Base-by-base conservation (phyloP, 2,329 filamentous ascomycete species). In the Xylaria sp. region DNA sequence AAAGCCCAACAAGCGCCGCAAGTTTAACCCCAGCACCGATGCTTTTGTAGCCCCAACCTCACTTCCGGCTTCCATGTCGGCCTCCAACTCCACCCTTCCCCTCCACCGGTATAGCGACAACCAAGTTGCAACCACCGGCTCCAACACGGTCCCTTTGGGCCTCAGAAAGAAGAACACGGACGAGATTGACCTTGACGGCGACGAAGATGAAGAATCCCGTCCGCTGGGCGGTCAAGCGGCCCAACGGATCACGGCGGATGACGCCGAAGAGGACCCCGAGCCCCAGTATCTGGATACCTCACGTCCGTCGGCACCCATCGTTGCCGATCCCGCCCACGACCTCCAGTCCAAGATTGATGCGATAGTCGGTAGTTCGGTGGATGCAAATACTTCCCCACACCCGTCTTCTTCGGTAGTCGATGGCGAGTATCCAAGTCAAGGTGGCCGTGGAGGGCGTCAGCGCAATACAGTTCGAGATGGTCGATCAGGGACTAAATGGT, bases 1-100 rank as follows among this genome's bases (percentile, higher is more conserved):
- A 67, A 73, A 78, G 54, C 77, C 82, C 1, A 80, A 81, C 43
- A 91, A 90, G 74, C 90, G 90, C 73, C 84, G 89, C 63, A 88
- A 88, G 71, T 89, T 86, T 75, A 87, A 90, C 70, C 79, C 83
- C 27, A 78, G 76, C 51, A 85, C 72, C 67, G 68, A 75, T 67
- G 56, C 70, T 71, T 55, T 71, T 60, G 71, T 71, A 67, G 72
- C 72, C 65, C 13, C 57, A 19, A 25, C 11, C 48, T 43, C 54
- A 27, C 25, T 54, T 37, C 69, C 74, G 19, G 70, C 61, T 54
- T 58, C 71, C 52, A 19, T n/a, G 23, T 54, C 65, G 19, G 31
- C 13, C 17, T 53, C 66, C 58, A 73, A n/a, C 15, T 25, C 43
- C 69, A n/a, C n/a, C 7, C 70, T 64, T 41, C 64, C 61, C 21